Conservation (phyloP, 139 green algal species). For the Coelastrella sp. region DNA sequence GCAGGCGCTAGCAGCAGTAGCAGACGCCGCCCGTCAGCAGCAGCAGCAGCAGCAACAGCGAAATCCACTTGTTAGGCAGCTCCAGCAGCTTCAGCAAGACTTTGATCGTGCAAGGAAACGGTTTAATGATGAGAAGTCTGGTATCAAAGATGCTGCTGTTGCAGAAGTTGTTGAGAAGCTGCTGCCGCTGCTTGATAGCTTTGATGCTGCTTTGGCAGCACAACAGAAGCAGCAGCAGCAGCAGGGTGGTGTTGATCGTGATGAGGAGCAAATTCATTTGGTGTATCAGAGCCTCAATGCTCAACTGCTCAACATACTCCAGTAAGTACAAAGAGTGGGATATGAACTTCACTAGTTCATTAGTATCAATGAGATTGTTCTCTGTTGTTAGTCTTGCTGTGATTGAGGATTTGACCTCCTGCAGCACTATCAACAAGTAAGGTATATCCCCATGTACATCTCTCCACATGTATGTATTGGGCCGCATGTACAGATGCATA, state of each 20-base stretch:
- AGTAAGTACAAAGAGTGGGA: background rate
- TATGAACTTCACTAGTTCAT: background rate
- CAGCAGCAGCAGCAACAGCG: background rate
- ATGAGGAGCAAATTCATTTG: constrained; percentile 7
- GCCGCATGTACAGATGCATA: background rate
- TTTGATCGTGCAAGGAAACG: constrained; percentile 32
- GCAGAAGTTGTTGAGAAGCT: constrained; percentile 71
- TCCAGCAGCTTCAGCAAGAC: constrained; percentile 19
- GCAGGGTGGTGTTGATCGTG: background rate
- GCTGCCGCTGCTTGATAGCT: constrained; percentile 92
- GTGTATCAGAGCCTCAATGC: constrained; percentile 18
- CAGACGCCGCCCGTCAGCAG: background rate
- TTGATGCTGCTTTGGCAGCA: constrained; percentile 70
- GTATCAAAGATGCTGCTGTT: background rate
- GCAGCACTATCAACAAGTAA: too few relatives aligned
- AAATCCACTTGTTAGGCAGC: constrained; percentile 1
- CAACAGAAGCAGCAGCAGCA: constrained; percentile 28
- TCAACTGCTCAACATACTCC: constrained; percentile 38
- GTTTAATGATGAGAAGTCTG: constrained; percentile 16
- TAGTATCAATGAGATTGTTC: background rate
- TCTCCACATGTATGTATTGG: background rate
- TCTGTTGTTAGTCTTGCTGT: background rate
- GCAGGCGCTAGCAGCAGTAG: constrained; percentile 3
- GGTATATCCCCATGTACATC: too few relatives aligned
- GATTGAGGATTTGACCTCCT: background rate